These are phyloP conservation scores for Gloeopeniophorella convolvens DNA, from an alignment of 768 basidiomycete species.

Conservation along the genomic window DNA sequence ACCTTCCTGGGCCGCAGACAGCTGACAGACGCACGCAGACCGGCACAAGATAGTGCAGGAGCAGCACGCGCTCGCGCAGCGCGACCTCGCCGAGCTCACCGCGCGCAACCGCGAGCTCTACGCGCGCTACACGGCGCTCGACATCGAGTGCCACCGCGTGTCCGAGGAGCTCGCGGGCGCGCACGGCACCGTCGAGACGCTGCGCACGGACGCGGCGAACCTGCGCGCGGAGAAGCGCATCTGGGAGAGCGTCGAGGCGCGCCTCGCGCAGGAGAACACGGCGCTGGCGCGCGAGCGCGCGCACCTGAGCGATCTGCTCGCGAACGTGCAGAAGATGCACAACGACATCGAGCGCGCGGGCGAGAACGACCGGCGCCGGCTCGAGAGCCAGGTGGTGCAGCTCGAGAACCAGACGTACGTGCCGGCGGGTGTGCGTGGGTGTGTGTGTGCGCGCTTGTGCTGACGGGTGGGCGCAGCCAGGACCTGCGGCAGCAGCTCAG, in stretches of 20 bases:
- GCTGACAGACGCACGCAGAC: slow-evolving; percentile 35
- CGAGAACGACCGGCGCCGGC: slow-evolving; percentile 72
- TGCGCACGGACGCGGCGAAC: slow-evolving; percentile 82
- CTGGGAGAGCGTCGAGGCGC: slow-evolving; percentile 80
- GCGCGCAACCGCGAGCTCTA: slow-evolving; percentile 68
- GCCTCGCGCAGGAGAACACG: slow-evolving; percentile 83
- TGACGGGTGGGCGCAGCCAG: slow-evolving; percentile 40
- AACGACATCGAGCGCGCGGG: slow-evolving; percentile 78
- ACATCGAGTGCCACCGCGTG: slow-evolving; percentile 67
- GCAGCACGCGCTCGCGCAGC: slow-evolving; percentile 51
- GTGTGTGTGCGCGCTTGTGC: not conserved
- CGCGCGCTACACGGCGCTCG: slow-evolving; percentile 66
- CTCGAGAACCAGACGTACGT: slow-evolving; percentile 74
- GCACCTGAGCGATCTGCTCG: slow-evolving; percentile 80
- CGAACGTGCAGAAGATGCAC: slow-evolving; percentile 87
- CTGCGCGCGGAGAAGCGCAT: slow-evolving; percentile 90
- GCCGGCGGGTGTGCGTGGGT: not conserved
- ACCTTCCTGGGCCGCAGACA: not conserved
- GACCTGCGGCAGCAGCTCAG: slow-evolving; percentile 63
- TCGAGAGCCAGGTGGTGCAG: slow-evolving; percentile 75
- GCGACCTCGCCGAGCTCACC: slow-evolving; percentile 58
- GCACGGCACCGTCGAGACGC: slow-evolving; percentile 59
- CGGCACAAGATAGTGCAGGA: slow-evolving; percentile 69
- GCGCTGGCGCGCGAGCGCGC: slow-evolving; percentile 73
- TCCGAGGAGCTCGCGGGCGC: slow-evolving; percentile 58